Base-by-base conservation (phyloP, 345 rosid genomes). In the Moricandia arvensis region DNA sequence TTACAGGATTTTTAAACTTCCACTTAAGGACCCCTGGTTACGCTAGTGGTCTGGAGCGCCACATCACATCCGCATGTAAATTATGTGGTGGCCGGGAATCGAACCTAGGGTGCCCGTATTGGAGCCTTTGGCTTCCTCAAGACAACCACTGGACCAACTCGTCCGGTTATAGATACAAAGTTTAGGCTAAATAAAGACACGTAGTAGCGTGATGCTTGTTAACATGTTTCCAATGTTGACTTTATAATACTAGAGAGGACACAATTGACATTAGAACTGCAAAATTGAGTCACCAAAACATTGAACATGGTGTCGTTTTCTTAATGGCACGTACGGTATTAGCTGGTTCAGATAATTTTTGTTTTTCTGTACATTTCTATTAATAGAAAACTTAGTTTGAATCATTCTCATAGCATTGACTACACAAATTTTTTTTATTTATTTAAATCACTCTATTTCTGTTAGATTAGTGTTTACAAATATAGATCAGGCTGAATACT, bases 251-350 rank as follows among this genome's bases (percentile, higher is more conserved):
- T 29, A 6, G 18, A 59, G 35, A 29, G 63, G 34, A 10, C 31
- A 26, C 35, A 27, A 26, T 8, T 53, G 31, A 8, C 59, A 18
- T 55, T 55, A 57, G 31, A 57, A 57, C 33, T 57, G 33, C 61
- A 57, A 57, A 57, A 57, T 57, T 57, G 24, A 55, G 60, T 10
- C 61, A 24, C 60, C 30, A 55, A 55, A 55, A 24, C 60, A 57
- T 57, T 55, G 60, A 57, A 11, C 61, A 57, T 26, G 0, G 30
- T 26, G 59, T 55, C 59, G 59, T 21, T 55, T 57, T 57, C 61
- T 26, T 57, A 57, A 57, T 57, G 61, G 33, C 61, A 57, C 6
- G 61, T 57, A 57, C 7, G 33, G 33, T 12, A 58, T 27, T 58
- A 27, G 5, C 2, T 58, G 62, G 62, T 21, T 8, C 58, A 17